phyloP scores from a whole-genome alignment of 352 stramenopile genomes.

The Salisapilia sapeloensis region DNA sequence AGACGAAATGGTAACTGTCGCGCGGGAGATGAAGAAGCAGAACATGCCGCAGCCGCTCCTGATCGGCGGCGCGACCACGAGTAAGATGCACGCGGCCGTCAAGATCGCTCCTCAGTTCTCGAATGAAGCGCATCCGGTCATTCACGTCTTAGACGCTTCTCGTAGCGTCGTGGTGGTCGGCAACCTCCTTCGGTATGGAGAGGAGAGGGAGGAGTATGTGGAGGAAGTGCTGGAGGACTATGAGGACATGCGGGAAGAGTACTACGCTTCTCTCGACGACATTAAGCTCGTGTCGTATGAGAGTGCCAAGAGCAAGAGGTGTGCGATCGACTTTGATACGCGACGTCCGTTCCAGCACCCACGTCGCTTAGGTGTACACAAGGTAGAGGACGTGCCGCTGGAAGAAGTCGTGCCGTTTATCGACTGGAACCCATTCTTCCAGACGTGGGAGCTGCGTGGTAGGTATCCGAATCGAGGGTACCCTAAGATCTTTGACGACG shows the following conservation, averaged over 20 bases:
- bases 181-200: slow-evolving; percentile 77
- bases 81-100: slow-evolving; percentile 95
- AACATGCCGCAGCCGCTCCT: slow-evolving; percentile 90
- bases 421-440: slow-evolving; percentile 99
- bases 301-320: slow-evolving; percentile 39
- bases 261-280: slow-evolving; percentile 60
- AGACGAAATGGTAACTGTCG: slow-evolving; percentile 97
- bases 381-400: slow-evolving; percentile 79
- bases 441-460: slow-evolving; percentile 94
- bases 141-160: slow-evolving; percentile 96
- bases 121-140: slow-evolving; percentile 88
- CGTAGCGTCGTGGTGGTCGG: slow-evolving; percentile 90
- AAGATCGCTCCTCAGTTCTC: slow-evolving; percentile 96
- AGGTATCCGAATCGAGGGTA: slow-evolving; percentile 96
- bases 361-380: slow-evolving; percentile 70
- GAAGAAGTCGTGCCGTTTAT: slow-evolving; percentile 91
- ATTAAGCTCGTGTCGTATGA: slow-evolving; percentile 45
- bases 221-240: slow-evolving; percentile 90
- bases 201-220: slow-evolving; percentile 88
- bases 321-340: slow-evolving; percentile 85
- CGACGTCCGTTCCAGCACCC: slow-evolving; percentile 67
- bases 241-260: slow-evolving; percentile 81
- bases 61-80: slow-evolving; percentile 95
- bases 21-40: slow-evolving; percentile 89
- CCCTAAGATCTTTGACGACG: slow-evolving; percentile 97